Percentiles rank a stretch among this genome's conserved stretches.
These are phyloP conservation scores for Phyllosticta citribraziliensis DNA, from an alignment of 2,329 filamentous ascomycete genomes.

Conservation along the genomic window DNA sequence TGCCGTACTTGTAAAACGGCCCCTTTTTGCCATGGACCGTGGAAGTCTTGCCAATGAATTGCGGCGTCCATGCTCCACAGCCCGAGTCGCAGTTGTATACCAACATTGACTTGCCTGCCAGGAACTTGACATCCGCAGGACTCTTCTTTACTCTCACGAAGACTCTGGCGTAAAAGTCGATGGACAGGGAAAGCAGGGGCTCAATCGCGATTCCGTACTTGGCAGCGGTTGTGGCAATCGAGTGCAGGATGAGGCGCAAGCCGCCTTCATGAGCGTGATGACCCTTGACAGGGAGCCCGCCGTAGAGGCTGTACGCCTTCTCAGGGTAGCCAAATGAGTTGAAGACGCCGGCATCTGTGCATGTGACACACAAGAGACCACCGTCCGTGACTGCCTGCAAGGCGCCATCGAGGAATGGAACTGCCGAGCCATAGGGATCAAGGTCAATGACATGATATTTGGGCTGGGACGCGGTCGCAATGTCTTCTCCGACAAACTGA, in stretches of 20 bases:
- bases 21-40: conserved; percentile 59
- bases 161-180: conserved; percentile 88
- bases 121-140: conserved; percentile 78
- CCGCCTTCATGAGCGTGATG: conserved; percentile 81
- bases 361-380: conserved; percentile 87
- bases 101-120: conserved; percentile 84
- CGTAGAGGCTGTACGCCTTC: conserved; percentile 90
- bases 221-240: conserved; percentile 68
- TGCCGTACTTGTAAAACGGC: conserved; percentile 66
- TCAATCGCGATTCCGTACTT: conserved; percentile 83
- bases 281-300: conserved; percentile 78
- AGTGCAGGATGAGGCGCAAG: conserved; percentile 73
- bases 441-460: conserved; percentile 92
- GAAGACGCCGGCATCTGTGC: conserved; percentile 92
- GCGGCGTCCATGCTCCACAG: conserved; percentile 84
- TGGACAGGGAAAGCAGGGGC: conserved; percentile 82
- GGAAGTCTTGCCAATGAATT: conserved; percentile 64
- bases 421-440: conserved; percentile 90
- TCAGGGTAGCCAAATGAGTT: conserved; percentile 90
- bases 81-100: conserved; percentile 85
- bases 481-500: conserved; percentile 46
- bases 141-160: conserved; percentile 77
- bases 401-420: conserved; percentile 83
- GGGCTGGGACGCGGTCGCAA: conserved; percentile 27
- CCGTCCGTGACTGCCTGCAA: conserved; percentile 81